A percentile compares a stretch with the other conserved stretches of the same genome.
phyloP scores from a whole-genome alignment of 1,284 basidiomycete genomes.

The Porodaedalea pini region DNA sequence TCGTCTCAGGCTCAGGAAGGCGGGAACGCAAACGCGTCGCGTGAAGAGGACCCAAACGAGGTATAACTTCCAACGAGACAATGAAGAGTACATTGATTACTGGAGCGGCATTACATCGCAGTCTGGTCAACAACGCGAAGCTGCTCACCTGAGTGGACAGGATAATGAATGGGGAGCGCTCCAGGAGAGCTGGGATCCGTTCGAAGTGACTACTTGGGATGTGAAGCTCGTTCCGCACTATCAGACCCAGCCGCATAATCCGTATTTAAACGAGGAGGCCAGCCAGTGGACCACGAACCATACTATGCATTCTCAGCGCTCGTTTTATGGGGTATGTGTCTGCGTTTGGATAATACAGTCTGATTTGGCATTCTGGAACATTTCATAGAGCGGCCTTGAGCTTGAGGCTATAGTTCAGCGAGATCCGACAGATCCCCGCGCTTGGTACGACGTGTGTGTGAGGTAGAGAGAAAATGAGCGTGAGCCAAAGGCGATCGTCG shows the following conservation, averaged over 20 bases:
- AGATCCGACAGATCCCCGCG: constrained; percentile 65
- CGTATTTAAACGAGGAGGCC: constrained; percentile 65
- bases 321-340: constrained; percentile 55
- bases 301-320: constrained; percentile 44
- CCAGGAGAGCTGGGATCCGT: constrained; percentile 82
- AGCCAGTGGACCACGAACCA: constrained; percentile 51
- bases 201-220: constrained; percentile 65
- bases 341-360: constrained; percentile 18
- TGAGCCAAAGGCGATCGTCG: constrained; percentile 86
- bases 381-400: constrained; percentile 74
- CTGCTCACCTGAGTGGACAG: constrained; percentile 19
- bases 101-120: constrained; percentile 40
- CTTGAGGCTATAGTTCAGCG: constrained; percentile 88
- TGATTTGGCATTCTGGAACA: constrained; percentile 9
- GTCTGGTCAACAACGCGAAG: constrained; percentile 8
- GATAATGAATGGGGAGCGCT: constrained; percentile 59
- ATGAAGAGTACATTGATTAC: constrained; percentile 59
- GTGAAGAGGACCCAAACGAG: constrained; percentile 54
- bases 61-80: constrained; percentile 70
- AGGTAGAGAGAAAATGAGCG: constrained; percentile 99
- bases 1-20: neutral
- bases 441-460: constrained; percentile 92
- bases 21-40: constrained; percentile 24
- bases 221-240: constrained; percentile 61
- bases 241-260: constrained; percentile 79